Conservation (phyloP, 2,329 filamentous ascomycete species). For the Keithomyces neogunnii region DNA sequence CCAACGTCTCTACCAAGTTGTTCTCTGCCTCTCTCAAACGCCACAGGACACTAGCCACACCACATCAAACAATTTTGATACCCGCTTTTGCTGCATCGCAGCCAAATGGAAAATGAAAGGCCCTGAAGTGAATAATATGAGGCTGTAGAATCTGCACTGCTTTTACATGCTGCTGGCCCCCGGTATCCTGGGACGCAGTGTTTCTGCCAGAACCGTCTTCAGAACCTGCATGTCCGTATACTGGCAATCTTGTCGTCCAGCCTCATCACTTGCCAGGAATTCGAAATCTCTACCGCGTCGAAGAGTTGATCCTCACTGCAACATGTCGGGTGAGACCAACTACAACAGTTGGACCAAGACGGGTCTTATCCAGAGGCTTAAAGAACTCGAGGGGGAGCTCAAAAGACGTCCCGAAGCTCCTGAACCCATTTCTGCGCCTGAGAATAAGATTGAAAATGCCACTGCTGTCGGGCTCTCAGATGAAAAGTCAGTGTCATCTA, state of each 20-base stretch:
- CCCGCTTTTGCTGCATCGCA: neutral
- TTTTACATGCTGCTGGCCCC: slow-evolving; percentile 20
- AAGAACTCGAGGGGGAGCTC: slow-evolving; percentile 58
- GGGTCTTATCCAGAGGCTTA: slow-evolving; percentile 60
- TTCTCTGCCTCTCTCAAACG: neutral
- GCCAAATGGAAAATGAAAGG: neutral
- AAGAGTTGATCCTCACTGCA: slow-evolving; percentile 6
- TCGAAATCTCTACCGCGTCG: neutral
- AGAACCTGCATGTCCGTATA: slow-evolving; percentile 6
- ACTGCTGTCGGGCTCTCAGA: neutral
- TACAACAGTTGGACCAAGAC: slow-evolving; percentile 63
- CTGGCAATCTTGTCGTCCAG: slow-evolving; percentile 1
- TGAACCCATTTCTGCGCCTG: slow-evolving; percentile 16
- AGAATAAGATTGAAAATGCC: neutral
- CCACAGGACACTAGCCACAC: neutral
- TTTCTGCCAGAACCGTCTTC: slow-evolving; percentile 14
- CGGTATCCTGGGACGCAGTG: slow-evolving; percentile 16
- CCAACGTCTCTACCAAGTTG: neutral
- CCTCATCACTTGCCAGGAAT: slow-evolving; percentile 8
- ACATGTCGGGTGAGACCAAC: slow-evolving; percentile 25
- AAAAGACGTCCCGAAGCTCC: slow-evolving; percentile 30
- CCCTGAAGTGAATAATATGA: neutral
- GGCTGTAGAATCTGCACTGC: slow-evolving; percentile 1
- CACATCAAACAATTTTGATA: neutral
- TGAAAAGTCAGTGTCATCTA: neutral